Base-by-base conservation (phyloP, 148 eudicot species). In the Agrostemma githago region DNA sequence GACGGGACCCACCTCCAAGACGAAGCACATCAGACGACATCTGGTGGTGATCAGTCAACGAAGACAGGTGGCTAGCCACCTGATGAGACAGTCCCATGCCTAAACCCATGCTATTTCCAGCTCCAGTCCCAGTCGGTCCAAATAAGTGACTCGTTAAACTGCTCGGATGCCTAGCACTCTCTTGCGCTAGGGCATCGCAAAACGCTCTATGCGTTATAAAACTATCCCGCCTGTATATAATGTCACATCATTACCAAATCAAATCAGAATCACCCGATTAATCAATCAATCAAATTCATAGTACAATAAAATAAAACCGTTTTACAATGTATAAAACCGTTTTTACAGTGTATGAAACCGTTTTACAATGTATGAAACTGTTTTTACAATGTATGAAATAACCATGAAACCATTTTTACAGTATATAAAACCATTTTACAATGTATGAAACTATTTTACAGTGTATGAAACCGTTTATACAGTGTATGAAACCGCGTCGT, bases 201-300 rank as follows among this genome's bases (percentile, higher is more conserved):
- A 89, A 89, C 17, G 93, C 93, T 58, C 93, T 76, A 56, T 89
- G 93, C 10, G 93, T 89, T 72, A 89, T 89, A 78, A 89, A 89
- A 77, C 90, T 89, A 74, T 89, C 93, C 2, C 93, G 68, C 88
- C 93, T 89, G 81, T 26, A 26, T 26, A 26, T 26, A 26, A 26
- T 26, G 34, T 34, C 17, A 16, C 19, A 9, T 15, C 7, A 26
- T 64, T 2, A 26, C 34, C 34, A 26, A 26, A 26, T 26, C 34
- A 43, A 21, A 26, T 26, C 34, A 43, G 15, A 76, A 70, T 5
- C 1, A 39, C 17, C 15, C 14, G 57, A 26, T 26, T 26, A 26
- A 26, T 26, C 8, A 21, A 57, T n/a, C 3, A 62, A 20, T 40
- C 8, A 44, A 43, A 14, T 1, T 41, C 2, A 8, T 7, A 17